phyloP scores from a whole-genome alignment of 306 rosid genomes.

The Arachis hypogaea region DNA sequence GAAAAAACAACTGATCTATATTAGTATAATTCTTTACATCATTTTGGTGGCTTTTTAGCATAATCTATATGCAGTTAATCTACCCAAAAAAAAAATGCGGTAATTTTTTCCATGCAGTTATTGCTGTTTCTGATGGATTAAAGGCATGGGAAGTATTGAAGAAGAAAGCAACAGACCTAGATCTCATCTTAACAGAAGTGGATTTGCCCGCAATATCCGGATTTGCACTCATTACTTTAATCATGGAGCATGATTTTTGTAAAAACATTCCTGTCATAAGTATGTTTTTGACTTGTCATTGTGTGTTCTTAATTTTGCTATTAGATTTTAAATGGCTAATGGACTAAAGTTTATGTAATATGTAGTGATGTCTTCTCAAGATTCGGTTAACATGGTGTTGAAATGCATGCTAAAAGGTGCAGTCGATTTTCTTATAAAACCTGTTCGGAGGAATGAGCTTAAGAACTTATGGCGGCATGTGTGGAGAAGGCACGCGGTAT shows the following conservation, averaged over 20 bases:
- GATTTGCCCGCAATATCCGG: constrained; percentile 82
- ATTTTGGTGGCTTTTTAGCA: no score
- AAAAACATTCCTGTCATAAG: constrained; percentile 79
- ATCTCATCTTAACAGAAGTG: constrained; percentile 73
- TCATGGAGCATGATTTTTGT: constrained; percentile 78
- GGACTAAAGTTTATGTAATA: constrained; percentile 19
- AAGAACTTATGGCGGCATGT: constrained; percentile 82
- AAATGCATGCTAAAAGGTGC: constrained; percentile 82
- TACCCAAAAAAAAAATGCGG: background rate
- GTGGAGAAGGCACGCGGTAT: constrained; percentile 78
- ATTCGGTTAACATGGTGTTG: constrained; percentile 62
- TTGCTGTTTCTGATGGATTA: constrained; percentile 68
- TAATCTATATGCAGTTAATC: no score
- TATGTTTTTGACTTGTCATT: constrained; percentile 40
- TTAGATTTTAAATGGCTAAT: constrained; percentile 29
- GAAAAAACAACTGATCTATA: no score
- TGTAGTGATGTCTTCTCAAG: constrained; percentile 84
- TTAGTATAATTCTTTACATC: no score
- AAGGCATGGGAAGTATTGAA: constrained; percentile 78
- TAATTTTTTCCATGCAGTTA: constrained; percentile 51
- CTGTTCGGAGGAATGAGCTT: constrained; percentile 75
- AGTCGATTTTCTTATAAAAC: constrained; percentile 78
- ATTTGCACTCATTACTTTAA: constrained; percentile 66
- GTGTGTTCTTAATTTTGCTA: constrained; percentile 17
- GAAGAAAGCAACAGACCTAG: constrained; percentile 57